These are phyloP conservation scores for Detonula confervacea DNA, from an alignment of 352 stramenopile species.

Conservation along the genomic window DNA sequence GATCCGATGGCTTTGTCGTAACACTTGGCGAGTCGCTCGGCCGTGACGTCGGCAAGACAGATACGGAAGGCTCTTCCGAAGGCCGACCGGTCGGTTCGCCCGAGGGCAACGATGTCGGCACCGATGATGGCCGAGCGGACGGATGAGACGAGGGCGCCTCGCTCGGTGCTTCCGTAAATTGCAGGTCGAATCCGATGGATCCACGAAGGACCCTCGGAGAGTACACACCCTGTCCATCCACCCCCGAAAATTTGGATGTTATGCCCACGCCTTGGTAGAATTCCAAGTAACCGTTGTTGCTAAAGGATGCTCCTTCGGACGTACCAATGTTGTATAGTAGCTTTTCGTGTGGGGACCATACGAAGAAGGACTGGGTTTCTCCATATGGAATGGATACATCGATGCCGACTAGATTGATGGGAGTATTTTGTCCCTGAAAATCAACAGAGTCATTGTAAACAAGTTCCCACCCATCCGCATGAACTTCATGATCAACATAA, in stretches of 20 bases:
- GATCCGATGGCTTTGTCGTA: no score
- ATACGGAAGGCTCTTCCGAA: not conserved
- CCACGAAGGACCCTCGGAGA: constrained; percentile 7
- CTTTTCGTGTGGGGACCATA: constrained; percentile 12
- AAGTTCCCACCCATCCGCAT: constrained; percentile 23
- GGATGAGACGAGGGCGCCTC: no score
- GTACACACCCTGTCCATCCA: not conserved
- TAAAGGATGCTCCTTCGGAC: constrained; percentile 12
- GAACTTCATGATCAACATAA: constrained; percentile 4
- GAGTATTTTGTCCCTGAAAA: not conserved
- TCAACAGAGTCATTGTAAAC: constrained; percentile 17
- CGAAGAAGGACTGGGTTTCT: constrained; percentile 29
- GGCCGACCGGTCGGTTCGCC: not conserved
- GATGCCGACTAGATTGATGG: constrained; percentile 6
- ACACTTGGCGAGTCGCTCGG: not conserved
- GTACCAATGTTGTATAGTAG: constrained; percentile 32
- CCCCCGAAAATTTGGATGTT: constrained; percentile 31
- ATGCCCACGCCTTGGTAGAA: constrained; percentile 37
- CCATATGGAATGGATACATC: constrained; percentile 16
- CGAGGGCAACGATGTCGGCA: no score
- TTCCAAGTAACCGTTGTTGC: constrained; percentile 1
- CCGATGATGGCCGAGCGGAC: no score
- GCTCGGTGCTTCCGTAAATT: no score
- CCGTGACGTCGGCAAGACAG: not conserved
- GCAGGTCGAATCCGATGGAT: no score